phyloP scores from a whole-genome alignment of 2,329 filamentous ascomycete genomes.

The Juglanconis sp. region DNA sequence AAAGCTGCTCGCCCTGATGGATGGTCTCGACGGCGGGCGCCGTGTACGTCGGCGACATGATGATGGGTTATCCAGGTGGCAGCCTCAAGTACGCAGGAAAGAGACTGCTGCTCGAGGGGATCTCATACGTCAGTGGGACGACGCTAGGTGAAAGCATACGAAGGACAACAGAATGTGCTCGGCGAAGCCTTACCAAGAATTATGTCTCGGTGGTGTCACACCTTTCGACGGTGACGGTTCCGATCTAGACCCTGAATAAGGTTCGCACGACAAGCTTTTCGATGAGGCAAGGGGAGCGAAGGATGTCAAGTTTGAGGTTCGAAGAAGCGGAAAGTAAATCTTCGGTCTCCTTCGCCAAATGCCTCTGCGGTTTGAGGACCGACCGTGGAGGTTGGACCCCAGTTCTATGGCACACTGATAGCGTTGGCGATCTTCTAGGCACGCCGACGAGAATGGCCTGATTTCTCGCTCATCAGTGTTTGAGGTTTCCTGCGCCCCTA shows the following conservation, averaged over 20 bases:
- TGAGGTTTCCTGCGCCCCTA: slow-evolving; percentile 10
- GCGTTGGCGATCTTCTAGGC: slow-evolving; percentile 5
- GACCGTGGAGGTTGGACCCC: neutral
- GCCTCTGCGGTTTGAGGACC: neutral
- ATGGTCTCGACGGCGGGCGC: slow-evolving; percentile 13
- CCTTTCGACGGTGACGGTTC: neutral
- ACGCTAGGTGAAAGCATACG: slow-evolving; percentile 1
- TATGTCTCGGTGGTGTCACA: neutral
- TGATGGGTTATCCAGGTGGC: neutral
- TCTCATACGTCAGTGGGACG: neutral
- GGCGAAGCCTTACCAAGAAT: neutral
- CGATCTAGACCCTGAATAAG: neutral
- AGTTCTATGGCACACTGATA: neutral
- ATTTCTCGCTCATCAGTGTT: slow-evolving; percentile 22
- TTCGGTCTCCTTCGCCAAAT: too few relatives aligned
- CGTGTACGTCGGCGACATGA: slow-evolving; percentile 13
- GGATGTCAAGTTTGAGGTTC: too few relatives aligned
- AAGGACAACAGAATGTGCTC: neutral
- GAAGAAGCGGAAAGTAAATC: neutral
- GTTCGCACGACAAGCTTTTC: neutral
- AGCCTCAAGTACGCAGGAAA: neutral
- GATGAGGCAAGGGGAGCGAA: too few relatives aligned
- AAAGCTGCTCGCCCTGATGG: neutral
- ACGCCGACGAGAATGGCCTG: slow-evolving; percentile 19
- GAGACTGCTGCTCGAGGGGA: neutral